Conservation (phyloP, 768 basidiomycete genomes). For the Podaxis sp. region DNA sequence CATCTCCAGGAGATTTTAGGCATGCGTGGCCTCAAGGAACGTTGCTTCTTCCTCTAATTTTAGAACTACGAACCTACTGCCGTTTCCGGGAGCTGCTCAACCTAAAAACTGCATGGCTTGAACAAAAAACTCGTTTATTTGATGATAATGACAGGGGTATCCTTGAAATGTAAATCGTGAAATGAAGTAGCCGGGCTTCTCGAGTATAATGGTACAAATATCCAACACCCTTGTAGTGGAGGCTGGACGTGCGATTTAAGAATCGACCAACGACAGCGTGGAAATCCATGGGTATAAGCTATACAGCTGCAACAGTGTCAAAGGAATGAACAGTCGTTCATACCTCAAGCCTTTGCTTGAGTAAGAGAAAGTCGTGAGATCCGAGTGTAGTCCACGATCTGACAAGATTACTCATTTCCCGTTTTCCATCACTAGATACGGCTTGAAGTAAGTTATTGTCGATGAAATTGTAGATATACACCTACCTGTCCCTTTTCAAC, state of each 20-base stretch:
- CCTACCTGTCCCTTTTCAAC: slow-evolving; percentile 56
- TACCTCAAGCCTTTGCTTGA: slow-evolving; percentile 57
- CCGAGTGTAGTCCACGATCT: slow-evolving; percentile 49
- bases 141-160: slow-evolving; percentile 9
- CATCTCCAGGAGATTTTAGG: slow-evolving; percentile 65
- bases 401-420: slow-evolving; percentile 52
- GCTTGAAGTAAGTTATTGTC: slow-evolving; percentile 13
- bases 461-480: slow-evolving; percentile 1
- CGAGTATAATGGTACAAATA: not conserved
- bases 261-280: not conserved
- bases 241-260: not conserved
- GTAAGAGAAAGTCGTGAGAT: slow-evolving; percentile 49
- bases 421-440: slow-evolving; percentile 48
- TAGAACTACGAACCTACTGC: not conserved
- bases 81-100: not conserved
- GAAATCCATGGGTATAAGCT: not conserved
- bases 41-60: slow-evolving; percentile 72
- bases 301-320: not conserved
- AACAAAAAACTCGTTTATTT: not conserved
- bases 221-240: not conserved
- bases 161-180: slow-evolving; percentile 15
- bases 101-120: not conserved
- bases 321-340: slow-evolving; percentile 27
- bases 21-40: slow-evolving; percentile 78
- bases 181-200: not conserved